Base-by-base conservation (phyloP, 2,329 filamentous ascomycete genomes). In the Apiospora saccharicola region DNA sequence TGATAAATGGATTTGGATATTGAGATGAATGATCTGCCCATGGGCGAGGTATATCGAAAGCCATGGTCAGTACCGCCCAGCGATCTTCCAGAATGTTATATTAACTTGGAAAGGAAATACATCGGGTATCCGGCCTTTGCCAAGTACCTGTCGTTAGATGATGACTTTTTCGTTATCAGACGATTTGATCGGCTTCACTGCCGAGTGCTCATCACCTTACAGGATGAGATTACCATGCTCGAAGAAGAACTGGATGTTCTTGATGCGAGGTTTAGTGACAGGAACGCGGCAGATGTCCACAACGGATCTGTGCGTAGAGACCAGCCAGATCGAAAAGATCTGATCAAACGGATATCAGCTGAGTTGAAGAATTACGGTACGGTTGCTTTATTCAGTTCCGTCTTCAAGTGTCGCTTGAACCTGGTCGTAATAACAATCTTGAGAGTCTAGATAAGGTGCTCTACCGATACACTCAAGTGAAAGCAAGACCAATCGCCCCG, bases 211-310 rank as follows among this genome's bases (percentile, higher is more conserved):
- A 75, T 83, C 12, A 75, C 74, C 5, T 73, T 82, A 19, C 82
- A 84, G 74, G 81, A 84, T 67, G 75, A 81, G 67, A 75, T 83
- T 1, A 75, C 76, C 0, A 73, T 67, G 0, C 72, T 83, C 0
- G 81, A 83, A 72, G 72, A 79, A 22, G 34, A 61, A 34, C 30
- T 61, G 16, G 30, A 37, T 13, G 8, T 1, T 10, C 16, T 61
- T 2, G 53, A 34, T 37, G 53, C 30, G 6, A 37, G 4, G 12
- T 61, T 22, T 12, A 22, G 30, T 37, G 19, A 61, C 16, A 61
- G 7, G 30, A n/a, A 13, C 30, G 26, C 53, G 16, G 0, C 2
- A 34, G 53, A 34, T n/a, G 16, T 61, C 8, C 7, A 61, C 16
- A 61, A 61, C 2, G 53, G 53, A 37, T 61, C 53, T 8, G 16